phyloP scores from a whole-genome alignment of 2,329 filamentous ascomycete species.

The Didymella lethalis region DNA sequence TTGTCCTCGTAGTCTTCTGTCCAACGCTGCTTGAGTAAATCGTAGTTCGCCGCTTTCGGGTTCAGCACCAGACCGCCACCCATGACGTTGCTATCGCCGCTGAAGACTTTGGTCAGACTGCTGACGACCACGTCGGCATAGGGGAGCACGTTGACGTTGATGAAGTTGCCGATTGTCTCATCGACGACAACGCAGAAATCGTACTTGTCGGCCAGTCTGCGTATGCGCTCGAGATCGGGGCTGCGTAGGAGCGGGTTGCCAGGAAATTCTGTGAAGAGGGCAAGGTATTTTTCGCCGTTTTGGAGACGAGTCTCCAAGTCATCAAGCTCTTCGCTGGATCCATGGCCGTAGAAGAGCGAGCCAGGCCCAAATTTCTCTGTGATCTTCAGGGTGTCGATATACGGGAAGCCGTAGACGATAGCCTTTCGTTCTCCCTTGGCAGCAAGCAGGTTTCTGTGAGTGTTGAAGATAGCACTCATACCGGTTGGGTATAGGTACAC shows the following conservation, averaged over 20 bases:
- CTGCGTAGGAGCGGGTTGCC: conserved; percentile 88
- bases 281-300: conserved; percentile 77
- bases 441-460: conserved; percentile 76
- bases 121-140: conserved; percentile 92
- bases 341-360: conserved; percentile 85
- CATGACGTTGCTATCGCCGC: conserved; percentile 98
- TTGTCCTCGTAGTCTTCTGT: conserved; percentile 79
- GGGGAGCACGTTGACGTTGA: conserved; percentile 92
- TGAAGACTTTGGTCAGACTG: conserved; percentile 96
- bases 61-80: conserved; percentile 78
- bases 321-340: conserved; percentile 78
- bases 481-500: conserved; percentile 88
- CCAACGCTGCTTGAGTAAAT: conserved; percentile 71
- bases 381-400: conserved; percentile 95
- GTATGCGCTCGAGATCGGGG: conserved; percentile 84
- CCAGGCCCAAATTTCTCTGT: conserved; percentile 93
- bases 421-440: conserved; percentile 73
- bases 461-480: conserved; percentile 95
- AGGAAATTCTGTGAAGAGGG: conserved; percentile 93
- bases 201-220: conserved; percentile 78
- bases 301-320: conserved; percentile 77
- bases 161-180: conserved; percentile 95
- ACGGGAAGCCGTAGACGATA: conserved; percentile 95
- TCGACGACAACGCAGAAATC: conserved; percentile 92
- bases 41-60: conserved; percentile 74